Conservation (phyloP, 352 stramenopile species). For the Pythium utonaiense region DNA sequence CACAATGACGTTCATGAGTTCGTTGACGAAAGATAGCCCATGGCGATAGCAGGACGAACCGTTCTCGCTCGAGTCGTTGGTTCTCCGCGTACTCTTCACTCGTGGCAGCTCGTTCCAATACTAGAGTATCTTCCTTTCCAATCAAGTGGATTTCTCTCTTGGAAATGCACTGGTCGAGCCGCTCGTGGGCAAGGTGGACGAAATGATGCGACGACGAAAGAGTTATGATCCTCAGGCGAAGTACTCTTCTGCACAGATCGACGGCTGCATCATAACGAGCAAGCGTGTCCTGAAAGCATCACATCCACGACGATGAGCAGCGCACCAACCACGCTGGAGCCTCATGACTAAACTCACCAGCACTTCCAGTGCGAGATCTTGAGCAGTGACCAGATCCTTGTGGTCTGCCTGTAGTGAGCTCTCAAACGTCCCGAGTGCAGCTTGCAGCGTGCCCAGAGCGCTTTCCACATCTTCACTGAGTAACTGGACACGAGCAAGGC, state of each 20-base stretch:
- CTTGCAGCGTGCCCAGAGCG: constrained; percentile 9
- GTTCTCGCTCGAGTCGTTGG: constrained; percentile 5
- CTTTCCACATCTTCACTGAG: constrained; percentile 15
- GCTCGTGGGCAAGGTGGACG: background rate
- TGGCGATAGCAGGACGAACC: constrained; percentile 6
- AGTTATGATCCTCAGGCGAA: constrained; percentile 5
- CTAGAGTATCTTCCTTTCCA: constrained; percentile 7
- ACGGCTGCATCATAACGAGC: constrained; percentile 7
- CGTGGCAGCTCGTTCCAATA: constrained; percentile 3
- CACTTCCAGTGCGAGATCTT: constrained; percentile 36
- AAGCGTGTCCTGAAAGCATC: constrained; percentile 9
- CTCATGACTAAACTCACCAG: constrained; percentile 51
- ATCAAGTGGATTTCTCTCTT: constrained; percentile 18
- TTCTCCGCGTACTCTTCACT: constrained; percentile 4
- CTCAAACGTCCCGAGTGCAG: constrained; percentile 25
- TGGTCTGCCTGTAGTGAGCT: constrained; percentile 33
- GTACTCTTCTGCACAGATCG: constrained; percentile 1
- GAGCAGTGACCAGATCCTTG: constrained; percentile 37
- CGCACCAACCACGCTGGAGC: no score
- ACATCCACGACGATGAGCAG: background rate
- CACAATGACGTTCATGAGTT: background rate
- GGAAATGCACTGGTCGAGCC: constrained; percentile 15
- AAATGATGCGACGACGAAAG: constrained; percentile 8
- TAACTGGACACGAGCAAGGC: constrained; percentile 25
- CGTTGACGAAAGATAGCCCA: background rate